Evolutionary conservation across 805 yeast species (phyloP).

Genomic region (Ogataea polymorpha): DNA sequence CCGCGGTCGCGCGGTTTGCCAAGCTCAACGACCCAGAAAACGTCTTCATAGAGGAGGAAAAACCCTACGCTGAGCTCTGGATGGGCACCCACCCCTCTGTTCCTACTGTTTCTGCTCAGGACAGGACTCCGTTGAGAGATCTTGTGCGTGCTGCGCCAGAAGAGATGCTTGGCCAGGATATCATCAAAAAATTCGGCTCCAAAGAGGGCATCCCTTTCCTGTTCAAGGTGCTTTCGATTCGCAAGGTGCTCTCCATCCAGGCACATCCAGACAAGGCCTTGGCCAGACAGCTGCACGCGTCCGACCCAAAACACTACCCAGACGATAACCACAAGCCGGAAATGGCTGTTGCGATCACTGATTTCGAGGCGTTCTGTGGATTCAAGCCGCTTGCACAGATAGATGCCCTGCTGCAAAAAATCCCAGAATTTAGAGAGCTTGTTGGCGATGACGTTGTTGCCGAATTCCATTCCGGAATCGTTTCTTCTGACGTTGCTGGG

Average conservation of each 20-base stretch:
- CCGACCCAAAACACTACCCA: constrained; percentile 92
- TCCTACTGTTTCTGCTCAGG: constrained; percentile 63
- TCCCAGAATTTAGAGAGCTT: constrained; percentile 73
- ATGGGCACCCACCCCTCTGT: constrained; percentile 98
- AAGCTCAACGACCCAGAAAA: constrained; percentile 56
- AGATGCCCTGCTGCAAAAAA: constrained; percentile 58
- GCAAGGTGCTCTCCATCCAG: constrained; percentile 90
- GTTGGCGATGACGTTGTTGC: constrained; percentile 62
- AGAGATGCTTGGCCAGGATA: constrained; percentile 51
- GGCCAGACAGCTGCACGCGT: constrained; percentile 69
- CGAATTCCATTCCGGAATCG: constrained; percentile 50
- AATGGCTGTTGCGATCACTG: constrained; percentile 97
- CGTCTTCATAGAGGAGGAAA: constrained; percentile 60
- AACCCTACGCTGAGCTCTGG: constrained; percentile 98
- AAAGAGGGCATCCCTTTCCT: constrained; percentile 79
- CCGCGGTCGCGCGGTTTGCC: constrained; percentile 90
- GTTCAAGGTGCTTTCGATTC: constrained; percentile 90
- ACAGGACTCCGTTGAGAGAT: constrained; percentile 58
- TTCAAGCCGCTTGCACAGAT: constrained; percentile 87
- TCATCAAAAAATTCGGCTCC: constrained; percentile 65
- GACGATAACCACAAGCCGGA: constrained; percentile 99
- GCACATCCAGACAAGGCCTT: constrained; percentile 95
- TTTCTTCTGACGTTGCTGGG: constrained; percentile 43
- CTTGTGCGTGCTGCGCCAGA: constrained; percentile 60
- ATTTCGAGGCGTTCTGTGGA: constrained; percentile 97